These are phyloP conservation scores for Thraustochytrium striatum DNA, from an alignment of 352 stramenopile genomes.

Conservation along the genomic window DNA sequence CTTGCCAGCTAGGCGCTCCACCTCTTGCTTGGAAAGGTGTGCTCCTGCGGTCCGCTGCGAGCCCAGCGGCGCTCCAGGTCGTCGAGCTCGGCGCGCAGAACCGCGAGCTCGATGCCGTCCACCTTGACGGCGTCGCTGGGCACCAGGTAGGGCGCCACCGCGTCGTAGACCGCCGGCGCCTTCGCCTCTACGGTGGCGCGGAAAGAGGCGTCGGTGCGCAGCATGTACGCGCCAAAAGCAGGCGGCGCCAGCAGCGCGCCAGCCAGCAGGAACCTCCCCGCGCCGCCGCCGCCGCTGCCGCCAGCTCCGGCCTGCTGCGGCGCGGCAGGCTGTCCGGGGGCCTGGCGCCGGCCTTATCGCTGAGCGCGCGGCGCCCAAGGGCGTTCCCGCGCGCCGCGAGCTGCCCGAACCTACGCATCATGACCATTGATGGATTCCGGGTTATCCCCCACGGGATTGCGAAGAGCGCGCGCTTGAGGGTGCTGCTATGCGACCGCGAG, in stretches of 20 bases:
- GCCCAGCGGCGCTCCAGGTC: slow-evolving; percentile 1
- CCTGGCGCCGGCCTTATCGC: not conserved
- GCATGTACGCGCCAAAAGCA: slow-evolving; percentile 24
- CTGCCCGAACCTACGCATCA: no score
- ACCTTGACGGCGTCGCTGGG: not conserved
- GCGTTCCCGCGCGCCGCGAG: no score
- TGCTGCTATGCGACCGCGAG: no score
- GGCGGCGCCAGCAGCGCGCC: slow-evolving; percentile 26
- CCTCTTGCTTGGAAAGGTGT: slow-evolving; percentile 35
- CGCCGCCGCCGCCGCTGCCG: not conserved
- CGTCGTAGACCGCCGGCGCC: slow-evolving; percentile 12
- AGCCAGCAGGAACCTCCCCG: slow-evolving; percentile 6
- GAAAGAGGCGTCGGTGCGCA: slow-evolving; percentile 11
- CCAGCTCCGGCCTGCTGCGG: not conserved
- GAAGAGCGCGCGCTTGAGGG: no score
- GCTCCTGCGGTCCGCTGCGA: not conserved
- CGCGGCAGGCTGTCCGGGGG: not conserved
- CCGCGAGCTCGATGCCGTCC: not conserved
- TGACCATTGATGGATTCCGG: no score
- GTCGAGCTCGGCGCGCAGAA: slow-evolving; percentile 8
- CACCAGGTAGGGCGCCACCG: slow-evolving; percentile 21
- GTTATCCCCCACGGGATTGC: no score
- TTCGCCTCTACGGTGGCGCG: not conserved
- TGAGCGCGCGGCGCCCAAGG: no score
- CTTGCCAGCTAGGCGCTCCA: not conserved